Base-by-base conservation (phyloP, 2,329 filamentous ascomycete genomes). In the Venturia carpophila region DNA sequence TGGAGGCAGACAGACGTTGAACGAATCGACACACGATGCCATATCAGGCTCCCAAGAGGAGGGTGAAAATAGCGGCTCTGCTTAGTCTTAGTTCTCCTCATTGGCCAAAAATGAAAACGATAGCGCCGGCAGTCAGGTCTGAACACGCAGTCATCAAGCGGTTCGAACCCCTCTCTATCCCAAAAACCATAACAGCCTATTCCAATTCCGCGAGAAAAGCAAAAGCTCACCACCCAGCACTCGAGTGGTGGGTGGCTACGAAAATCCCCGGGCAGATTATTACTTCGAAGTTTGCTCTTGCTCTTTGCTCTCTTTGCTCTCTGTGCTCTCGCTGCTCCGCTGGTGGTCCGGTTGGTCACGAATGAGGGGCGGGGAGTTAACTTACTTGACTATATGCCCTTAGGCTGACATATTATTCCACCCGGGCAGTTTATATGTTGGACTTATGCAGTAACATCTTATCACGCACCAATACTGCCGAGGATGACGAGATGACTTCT, bases 201-300 rank as follows among this genome's bases (percentile, higher is more conserved):
- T 49, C 45, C 19, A 24, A 49, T n/a, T 15, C 2, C 9, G 5
- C 21, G 7, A 52, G 27, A 27, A 52, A 17, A 21, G 15, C 47
- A 52, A 52, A 52, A 52, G 47, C 47, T 52, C 21, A 52, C 9
- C 47, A 52, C 47, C 47, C 21, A 52, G 10, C 47, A 52, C 47
- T 52, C 24, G 21, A 24, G 21, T 52, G 47, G 21, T 52, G 21
- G 47, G 47, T 52, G 47, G 21, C 47, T 27, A 52, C 47, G 21
- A 52, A 52, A 30, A 52, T 52, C 47, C 47, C 21, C 24, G 1
- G 24, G 1, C 10, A 21, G 47, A 52, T 52, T 21, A n/a, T 52
- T 15, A 27, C 47, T 52, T 27, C 21, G 45, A 47, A 45, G 19
- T 6, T 45, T n/a, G 42, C 42, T 45, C 42, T 19, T 19, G 21